Conservation (phyloP, 805 yeast genomes). For the Scheffersomyces amazonensis region DNA sequence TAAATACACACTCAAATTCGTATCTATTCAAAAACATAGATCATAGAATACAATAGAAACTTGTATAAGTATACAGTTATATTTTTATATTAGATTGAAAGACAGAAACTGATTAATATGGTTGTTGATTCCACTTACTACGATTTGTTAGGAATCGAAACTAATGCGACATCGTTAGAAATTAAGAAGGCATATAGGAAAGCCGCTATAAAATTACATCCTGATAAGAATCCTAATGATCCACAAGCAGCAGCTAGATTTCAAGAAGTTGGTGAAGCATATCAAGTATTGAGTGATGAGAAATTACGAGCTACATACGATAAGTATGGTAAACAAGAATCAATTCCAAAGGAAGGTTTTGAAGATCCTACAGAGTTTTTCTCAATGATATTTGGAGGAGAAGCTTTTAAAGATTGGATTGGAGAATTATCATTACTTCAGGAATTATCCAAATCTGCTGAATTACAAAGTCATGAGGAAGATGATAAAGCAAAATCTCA, state of each 20-base stretch:
- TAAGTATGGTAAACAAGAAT: constrained; percentile 70
- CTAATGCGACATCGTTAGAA: constrained; percentile 40
- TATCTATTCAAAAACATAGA: no score
- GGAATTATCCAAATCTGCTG: constrained; percentile 41
- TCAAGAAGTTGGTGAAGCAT: constrained; percentile 62
- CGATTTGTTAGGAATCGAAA: constrained; percentile 31
- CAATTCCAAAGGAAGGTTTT: constrained; percentile 59
- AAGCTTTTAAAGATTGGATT: constrained; percentile 74
- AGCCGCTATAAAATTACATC: constrained; percentile 43
- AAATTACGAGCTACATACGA: constrained; percentile 66
- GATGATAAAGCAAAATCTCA: constrained; percentile 21
- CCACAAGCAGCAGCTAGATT: constrained; percentile 43
- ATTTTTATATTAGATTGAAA: no score
- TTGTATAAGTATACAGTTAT: no score
- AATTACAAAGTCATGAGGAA: constrained; percentile 34
- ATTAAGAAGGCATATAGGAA: constrained; percentile 45
- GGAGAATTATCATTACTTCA: constrained; percentile 68
- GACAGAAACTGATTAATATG: no score
- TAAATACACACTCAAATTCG: no score
- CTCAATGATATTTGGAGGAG: constrained; percentile 82
- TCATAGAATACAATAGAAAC: no score
- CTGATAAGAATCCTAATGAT: constrained; percentile 46
- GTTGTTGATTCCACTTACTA: constrained; percentile 46
- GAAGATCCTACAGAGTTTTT: constrained; percentile 86
- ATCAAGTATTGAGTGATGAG: constrained; percentile 71